Percentiles rank a stretch among this genome's conserved stretches.
phyloP scores from a whole-genome alignment of 1,139 yeast species.

The Hansenula sp. region DNA sequence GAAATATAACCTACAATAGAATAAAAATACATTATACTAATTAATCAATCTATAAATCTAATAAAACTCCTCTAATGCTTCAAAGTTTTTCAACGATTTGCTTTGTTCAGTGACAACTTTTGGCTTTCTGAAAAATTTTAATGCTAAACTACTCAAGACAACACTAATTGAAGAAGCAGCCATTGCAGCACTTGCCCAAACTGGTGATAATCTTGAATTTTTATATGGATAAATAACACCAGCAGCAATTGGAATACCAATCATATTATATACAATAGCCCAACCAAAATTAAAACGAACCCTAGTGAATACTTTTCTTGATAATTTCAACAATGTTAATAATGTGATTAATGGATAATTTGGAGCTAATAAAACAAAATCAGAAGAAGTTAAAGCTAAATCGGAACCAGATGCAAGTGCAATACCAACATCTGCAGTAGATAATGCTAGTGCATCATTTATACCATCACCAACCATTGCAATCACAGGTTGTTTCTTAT shows the following conservation, averaged over 20 bases:
- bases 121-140: conserved; percentile 41
- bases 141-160: conserved; percentile 49
- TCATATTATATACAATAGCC: conserved; percentile 48
- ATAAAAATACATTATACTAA: too few species aligned
- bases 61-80: conserved; percentile 26
- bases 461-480: conserved; percentile 67
- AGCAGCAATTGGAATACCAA: conserved; percentile 61
- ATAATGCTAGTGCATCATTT: conserved; percentile 60
- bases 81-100: conserved; percentile 4
- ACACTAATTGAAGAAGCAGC: conserved; percentile 59
- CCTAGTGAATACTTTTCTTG: conserved; percentile 43
- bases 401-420: conserved; percentile 59
- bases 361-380: conserved; percentile 47
- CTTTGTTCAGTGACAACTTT: conserved; percentile 14
- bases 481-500: conserved; percentile 16
- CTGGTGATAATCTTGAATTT: conserved; percentile 50
- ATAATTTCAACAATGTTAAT: conserved; percentile 42
- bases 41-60: too few species aligned
- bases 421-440: conserved; percentile 56
- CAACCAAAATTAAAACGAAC: conserved; percentile 55
- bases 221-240: conserved; percentile 56
- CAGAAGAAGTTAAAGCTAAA: conserved; percentile 54
- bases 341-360: conserved; percentile 43
- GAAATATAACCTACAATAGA: too few species aligned
- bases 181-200: conserved; percentile 68